Evolutionary conservation across 495 filamentous ascomycete genomes (phyloP), one percentile per base, ranked within the genome.

Genomic region (Penicillium coprophilum): DNA sequence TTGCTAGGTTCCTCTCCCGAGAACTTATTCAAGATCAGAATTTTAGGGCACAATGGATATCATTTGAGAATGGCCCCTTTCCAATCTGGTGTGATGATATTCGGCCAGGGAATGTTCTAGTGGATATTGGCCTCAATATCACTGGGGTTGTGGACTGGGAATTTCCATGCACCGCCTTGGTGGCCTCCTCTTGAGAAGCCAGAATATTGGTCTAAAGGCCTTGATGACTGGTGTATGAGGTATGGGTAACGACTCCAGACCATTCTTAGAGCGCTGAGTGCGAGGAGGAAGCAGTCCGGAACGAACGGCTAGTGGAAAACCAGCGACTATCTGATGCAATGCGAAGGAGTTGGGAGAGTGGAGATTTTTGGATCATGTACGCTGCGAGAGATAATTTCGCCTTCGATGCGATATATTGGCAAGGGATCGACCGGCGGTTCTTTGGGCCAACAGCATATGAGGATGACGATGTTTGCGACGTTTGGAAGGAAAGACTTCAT

Each of bases 1-100:
- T 36, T 65, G 74, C 2, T 70, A 76, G 76, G 38, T 65, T 65
- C n/a, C 53, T 76, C 1, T 73, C 72, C 50, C 64, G 66, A n/a
- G n/a, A n/a, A n/a, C n/a, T n/a, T n/a, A n/a, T n/a, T n/a, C n/a
- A n/a, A n/a, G n/a, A n/a, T n/a, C n/a, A n/a, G n/a, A n/a, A n/a
- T n/a, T n/a, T n/a, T n/a, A n/a, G n/a, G n/a, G n/a, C n/a, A n/a
- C n/a, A n/a, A n/a, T n/a, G n/a, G n/a, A n/a, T n/a, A n/a, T n/a
- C n/a, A n/a, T n/a, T n/a, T n/a, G n/a, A n/a, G n/a, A n/a, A n/a
- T n/a, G n/a, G n/a, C n/a, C n/a, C n/a, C n/a, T n/a, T n/a, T n/a
- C n/a, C n/a, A n/a, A n/a, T 73, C 2, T 58, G 69, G 45, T 71
- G 64, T 39, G 68, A 73, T 38, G 68, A 71, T 40, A 50, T 73